Conservation (phyloP, 352 stramenopile species). For the Globisporangium mamillatum region DNA sequence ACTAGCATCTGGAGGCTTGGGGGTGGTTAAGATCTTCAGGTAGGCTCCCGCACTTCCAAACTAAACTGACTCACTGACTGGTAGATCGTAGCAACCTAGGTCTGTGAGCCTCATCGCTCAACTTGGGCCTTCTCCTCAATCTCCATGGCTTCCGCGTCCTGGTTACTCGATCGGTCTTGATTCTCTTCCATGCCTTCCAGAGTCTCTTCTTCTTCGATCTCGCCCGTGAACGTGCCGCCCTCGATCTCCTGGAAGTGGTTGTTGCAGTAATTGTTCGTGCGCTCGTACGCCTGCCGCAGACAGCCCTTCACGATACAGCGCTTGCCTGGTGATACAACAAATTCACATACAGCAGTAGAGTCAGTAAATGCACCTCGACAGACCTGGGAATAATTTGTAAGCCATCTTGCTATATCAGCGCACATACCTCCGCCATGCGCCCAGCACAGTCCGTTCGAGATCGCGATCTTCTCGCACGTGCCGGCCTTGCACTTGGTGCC, state of each 20-base stretch:
- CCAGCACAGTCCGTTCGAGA: conserved; percentile 34
- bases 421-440: conserved; percentile 28
- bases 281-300: conserved; percentile 53
- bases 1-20: not conserved
- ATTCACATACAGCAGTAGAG: not conserved
- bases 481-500: conserved; percentile 28
- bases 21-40: too few species aligned
- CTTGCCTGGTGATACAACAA: conserved; percentile 28
- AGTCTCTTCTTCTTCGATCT: conserved; percentile 3
- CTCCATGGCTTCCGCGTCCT: conserved; percentile 3
- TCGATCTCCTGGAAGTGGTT: conserved; percentile 39
- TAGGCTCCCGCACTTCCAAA: too few species aligned
- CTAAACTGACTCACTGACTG: not conserved
- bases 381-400: not conserved
- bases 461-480: conserved; percentile 30
- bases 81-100: not conserved
- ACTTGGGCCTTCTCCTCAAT: conserved; percentile 3
- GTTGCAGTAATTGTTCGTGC: conserved; percentile 52
- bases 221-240: conserved; percentile 8
- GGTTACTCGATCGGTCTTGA: not conserved
- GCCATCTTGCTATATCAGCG: too few species aligned
- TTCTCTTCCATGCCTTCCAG: not conserved
- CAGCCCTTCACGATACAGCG: conserved; percentile 35
- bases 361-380: not conserved
- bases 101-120: not conserved